Percentiles rank a stretch among this genome's conserved stretches.
Conservation (phyloP, 495 filamentous ascomycete genomes). For the Xylaria acuta region DNA sequence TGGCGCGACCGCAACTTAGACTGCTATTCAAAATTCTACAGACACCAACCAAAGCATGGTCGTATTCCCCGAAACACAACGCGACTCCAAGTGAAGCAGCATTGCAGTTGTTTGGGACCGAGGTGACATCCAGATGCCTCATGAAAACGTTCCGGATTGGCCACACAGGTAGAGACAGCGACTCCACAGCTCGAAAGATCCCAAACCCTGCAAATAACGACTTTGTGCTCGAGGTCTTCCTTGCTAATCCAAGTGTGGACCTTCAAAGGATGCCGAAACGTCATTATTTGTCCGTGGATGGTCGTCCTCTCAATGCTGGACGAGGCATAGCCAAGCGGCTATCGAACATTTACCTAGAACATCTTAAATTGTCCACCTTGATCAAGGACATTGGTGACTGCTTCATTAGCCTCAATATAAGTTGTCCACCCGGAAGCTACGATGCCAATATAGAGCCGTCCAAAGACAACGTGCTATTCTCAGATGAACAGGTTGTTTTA, state of each 20-base stretch:
- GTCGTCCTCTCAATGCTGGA: conserved; percentile 69
- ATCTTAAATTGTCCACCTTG: conserved; percentile 23
- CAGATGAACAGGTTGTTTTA: conserved; percentile 59
- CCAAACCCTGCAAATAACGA: not conserved
- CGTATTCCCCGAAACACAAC: conserved; percentile 68
- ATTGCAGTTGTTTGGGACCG: conserved; percentile 71
- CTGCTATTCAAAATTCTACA: conserved; percentile 74
- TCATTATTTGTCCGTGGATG: conserved; percentile 78
- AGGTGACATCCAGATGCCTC: conserved; percentile 60
- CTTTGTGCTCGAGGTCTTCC: conserved; percentile 60
- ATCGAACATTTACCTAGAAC: conserved; percentile 45
- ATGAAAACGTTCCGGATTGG: conserved; percentile 32
- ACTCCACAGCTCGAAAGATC: not conserved
- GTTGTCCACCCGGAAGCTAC: conserved; percentile 73
- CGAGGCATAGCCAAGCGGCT: conserved; percentile 74
- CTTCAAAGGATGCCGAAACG: conserved; percentile 61
- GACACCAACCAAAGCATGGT: conserved; percentile 68
- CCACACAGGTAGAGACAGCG: not conserved
- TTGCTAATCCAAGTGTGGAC: conserved; percentile 62
- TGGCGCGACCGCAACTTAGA: conserved; percentile 69
- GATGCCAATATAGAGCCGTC: conserved; percentile 90
- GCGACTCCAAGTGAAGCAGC: conserved; percentile 68
- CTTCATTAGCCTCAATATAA: conserved; percentile 76
- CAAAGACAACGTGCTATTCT: conserved; percentile 88
- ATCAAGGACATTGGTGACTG: conserved; percentile 58